Conservation (phyloP, 768 basidiomycete genomes). For the Psilocybe cyanescens region DNA sequence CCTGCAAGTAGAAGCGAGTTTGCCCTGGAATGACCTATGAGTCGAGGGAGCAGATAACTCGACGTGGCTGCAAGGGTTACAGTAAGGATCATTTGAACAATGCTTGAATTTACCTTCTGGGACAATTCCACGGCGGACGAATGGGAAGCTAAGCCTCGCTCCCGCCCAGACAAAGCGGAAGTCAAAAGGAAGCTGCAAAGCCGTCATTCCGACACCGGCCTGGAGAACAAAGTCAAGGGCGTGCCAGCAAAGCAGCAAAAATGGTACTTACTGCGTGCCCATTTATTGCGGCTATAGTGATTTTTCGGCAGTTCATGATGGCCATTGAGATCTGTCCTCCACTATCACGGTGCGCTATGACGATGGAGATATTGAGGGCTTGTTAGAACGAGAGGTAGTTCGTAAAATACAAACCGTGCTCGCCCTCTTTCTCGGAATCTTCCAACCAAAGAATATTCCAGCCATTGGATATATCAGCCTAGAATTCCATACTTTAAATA, state of each 20-base stretch:
- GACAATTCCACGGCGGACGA: conserved; percentile 51
- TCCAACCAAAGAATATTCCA: conserved; percentile 45
- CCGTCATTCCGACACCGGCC: conserved; percentile 54
- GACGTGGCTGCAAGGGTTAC: conserved; percentile 23
- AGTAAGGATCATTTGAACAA: not conserved
- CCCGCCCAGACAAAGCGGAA: conserved; percentile 56
- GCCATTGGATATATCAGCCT: conserved; percentile 55
- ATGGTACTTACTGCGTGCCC: conserved; percentile 45
- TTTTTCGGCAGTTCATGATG: conserved; percentile 57
- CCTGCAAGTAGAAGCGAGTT: conserved; percentile 53
- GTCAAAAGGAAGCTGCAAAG: conserved; percentile 53
- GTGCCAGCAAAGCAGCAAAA: not conserved
- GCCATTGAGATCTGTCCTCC: conserved; percentile 51
- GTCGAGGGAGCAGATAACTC: conserved; percentile 53
- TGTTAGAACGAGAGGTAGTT: not conserved
- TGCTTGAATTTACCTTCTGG: conserved; percentile 21
- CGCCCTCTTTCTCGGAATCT: conserved; percentile 48
- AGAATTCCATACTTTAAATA: not conserved
- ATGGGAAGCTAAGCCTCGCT: conserved; percentile 52
- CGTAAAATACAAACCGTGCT: conserved; percentile 38
- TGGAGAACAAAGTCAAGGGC: conserved; percentile 11
- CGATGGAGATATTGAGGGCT: not conserved
- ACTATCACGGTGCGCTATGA: conserved; percentile 46
- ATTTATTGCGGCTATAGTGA: conserved; percentile 55
- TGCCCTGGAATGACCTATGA: conserved; percentile 57